phyloP scores from a whole-genome alignment of 2,329 filamentous ascomycete genomes.

The Hortaea werneckii region DNA sequence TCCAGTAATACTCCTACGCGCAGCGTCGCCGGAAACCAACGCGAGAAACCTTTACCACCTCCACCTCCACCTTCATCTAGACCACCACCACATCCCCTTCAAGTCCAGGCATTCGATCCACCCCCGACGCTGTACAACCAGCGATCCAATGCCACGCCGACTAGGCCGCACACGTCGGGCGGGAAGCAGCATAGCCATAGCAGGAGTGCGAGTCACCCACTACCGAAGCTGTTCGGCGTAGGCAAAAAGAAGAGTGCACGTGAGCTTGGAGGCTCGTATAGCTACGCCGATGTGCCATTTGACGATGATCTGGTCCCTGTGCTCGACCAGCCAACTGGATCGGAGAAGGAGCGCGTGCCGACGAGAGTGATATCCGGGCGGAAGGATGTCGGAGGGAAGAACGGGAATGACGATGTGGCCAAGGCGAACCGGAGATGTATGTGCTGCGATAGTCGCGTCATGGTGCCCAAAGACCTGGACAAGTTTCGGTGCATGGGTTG shows the following conservation, averaged over 20 bases:
- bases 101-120: slow-evolving; percentile 3
- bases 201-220: slow-evolving; percentile 71
- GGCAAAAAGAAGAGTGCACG: slow-evolving; percentile 41
- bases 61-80: slow-evolving; percentile 5
- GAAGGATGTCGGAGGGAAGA: slow-evolving; percentile 11
- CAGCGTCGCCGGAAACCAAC: slow-evolving; percentile 5
- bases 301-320: slow-evolving; percentile 37
- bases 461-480: slow-evolving; percentile 64
- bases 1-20: slow-evolving; percentile 9
- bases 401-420: slow-evolving; percentile 38
- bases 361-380: slow-evolving; percentile 20
- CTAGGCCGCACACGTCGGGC: slow-evolving; percentile 8
- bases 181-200: slow-evolving; percentile 19
- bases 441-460: slow-evolving; percentile 71
- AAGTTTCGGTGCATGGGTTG: slow-evolving; percentile 78
- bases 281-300: slow-evolving; percentile 25
- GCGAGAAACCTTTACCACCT: slow-evolving; percentile 16
- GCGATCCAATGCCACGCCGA: slow-evolving; percentile 11
- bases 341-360: slow-evolving; percentile 4
- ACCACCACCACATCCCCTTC: too few species aligned
- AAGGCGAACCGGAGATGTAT: slow-evolving; percentile 67
- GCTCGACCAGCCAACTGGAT: slow-evolving; percentile 24
- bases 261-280: slow-evolving; percentile 12
- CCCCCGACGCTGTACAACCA: slow-evolving; percentile 16
- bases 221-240: slow-evolving; percentile 57